phyloP scores from a whole-genome alignment of 2,329 filamentous ascomycete species.

The Aureobasidium leucospermi region DNA sequence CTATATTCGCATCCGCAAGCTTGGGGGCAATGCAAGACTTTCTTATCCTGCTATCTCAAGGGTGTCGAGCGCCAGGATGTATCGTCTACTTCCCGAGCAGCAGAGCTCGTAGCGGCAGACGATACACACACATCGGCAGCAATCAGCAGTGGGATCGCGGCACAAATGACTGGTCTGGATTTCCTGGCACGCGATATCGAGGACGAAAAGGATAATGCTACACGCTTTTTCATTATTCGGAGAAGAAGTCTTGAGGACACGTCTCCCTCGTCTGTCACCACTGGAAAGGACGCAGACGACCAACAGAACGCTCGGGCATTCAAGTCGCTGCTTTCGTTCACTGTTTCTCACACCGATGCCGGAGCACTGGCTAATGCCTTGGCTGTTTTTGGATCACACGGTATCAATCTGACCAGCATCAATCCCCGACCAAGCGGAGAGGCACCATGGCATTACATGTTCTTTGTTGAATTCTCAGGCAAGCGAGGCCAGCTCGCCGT shows the following conservation, averaged over 20 bases:
- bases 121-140: slow-evolving; percentile 59
- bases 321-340: slow-evolving; percentile 79
- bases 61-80: slow-evolving; percentile 75
- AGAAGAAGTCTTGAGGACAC: slow-evolving; percentile 16
- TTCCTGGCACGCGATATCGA: slow-evolving; percentile 65
- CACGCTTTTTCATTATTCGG: slow-evolving; percentile 65
- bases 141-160: slow-evolving; percentile 69
- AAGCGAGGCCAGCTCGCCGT: slow-evolving; percentile 45
- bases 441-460: slow-evolving; percentile 81
- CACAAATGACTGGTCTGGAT: slow-evolving; percentile 58
- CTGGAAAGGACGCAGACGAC: neutral
- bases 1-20: slow-evolving; percentile 94
- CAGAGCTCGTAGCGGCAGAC: slow-evolving; percentile 59
- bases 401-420: slow-evolving; percentile 83
- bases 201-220: slow-evolving; percentile 69
- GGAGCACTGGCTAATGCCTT: slow-evolving; percentile 80
- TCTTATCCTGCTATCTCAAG: slow-evolving; percentile 63
- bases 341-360: slow-evolving; percentile 65
- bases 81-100: slow-evolving; percentile 77
- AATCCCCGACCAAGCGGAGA: slow-evolving; percentile 73
- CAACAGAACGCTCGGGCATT: slow-evolving; percentile 15
- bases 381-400: slow-evolving; percentile 64
- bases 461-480: slow-evolving; percentile 85
- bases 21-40: slow-evolving; percentile 80
- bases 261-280: neutral